phyloP scores from a whole-genome alignment of 768 basidiomycete genomes.

The Suillus fuscotomentosus region DNA sequence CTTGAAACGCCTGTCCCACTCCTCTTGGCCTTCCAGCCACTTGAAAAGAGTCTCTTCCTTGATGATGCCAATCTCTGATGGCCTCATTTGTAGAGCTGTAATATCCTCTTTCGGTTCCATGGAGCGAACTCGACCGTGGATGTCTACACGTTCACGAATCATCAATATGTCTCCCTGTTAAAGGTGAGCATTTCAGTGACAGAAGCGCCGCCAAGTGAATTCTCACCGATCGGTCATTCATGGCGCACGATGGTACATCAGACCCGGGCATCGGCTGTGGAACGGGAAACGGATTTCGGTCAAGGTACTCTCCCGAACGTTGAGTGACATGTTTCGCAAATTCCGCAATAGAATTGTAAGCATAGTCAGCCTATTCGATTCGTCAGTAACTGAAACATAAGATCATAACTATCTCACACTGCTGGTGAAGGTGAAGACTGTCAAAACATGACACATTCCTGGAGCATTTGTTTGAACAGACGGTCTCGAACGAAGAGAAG shows the following conservation, averaged over 20 bases:
- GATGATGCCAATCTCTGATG: conserved; percentile 63
- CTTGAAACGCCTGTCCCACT: conserved; percentile 59
- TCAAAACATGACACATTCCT: conserved; percentile 76
- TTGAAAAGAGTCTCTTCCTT: conserved; percentile 69
- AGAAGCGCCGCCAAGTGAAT: background rate
- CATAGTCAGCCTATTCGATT: conserved; percentile 49
- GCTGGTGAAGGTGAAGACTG: conserved; percentile 66
- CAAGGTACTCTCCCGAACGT: conserved; percentile 34
- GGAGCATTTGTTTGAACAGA: background rate
- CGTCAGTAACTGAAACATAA: background rate
- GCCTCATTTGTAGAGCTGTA: conserved; percentile 48
- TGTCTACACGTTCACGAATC: conserved; percentile 75
- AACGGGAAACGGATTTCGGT: conserved; percentile 48
- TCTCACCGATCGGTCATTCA: background rate
- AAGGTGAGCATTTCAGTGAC: background rate
- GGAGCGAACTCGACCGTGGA: conserved; percentile 54
- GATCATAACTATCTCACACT: conserved; percentile 38
- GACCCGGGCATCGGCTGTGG: background rate
- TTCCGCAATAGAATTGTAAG: conserved; percentile 56
- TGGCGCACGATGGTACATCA: background rate
- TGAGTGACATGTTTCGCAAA: conserved; percentile 55
- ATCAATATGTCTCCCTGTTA: conserved; percentile 35
- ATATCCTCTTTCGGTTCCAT: conserved; percentile 64
- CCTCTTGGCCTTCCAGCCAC: conserved; percentile 61
- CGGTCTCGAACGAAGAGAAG: background rate